Base-by-base conservation (phyloP, 306 rosid genomes). In the Malus orientalis region DNA sequence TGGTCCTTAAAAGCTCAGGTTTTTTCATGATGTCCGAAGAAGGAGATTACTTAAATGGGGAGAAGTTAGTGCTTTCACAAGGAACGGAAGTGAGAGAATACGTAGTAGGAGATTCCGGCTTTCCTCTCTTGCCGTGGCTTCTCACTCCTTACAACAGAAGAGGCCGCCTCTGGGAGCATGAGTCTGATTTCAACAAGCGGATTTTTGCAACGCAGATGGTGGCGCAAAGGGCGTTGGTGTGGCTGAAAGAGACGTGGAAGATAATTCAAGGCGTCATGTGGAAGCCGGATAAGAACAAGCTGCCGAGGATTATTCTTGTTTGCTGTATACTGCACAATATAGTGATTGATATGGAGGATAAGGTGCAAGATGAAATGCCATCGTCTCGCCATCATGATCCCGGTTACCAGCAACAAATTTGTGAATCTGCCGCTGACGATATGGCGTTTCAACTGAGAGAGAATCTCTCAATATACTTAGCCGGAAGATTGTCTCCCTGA, bases 301-400 rank as follows among this genome's bases (percentile, higher is more conserved):
- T 93, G 69, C 98, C 98, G 16, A 87, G 97, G 84, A 88, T 91
- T 61, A 80, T 93, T 57, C 91, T 88, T 60, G 97, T 88, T 69
- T 93, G 97, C 79, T 93, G 98, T 78, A 79, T 93, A 62, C 91
- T 93, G 14, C 98, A 93, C 80, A 93, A 93, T 55, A 91, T 93
- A 66, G 84, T 87, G 22, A 90, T 93, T 25, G 97, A 91, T 76
- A 80, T 89, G 93, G 87, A 88, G 74, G 98, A 93, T 79, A 90
- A 79, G 61, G 85, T 86, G 53, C 86, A 77, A 65, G 79, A 87
- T 55, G 79, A 83, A 40, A 59, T 84, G 81, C 81, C 93, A 4
- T 73, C 85, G 65, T 70, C 87, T 51, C 76, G 81, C 79, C 88
- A 84, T 72, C 98, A 93, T 69, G 97, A 93, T 80, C 73, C 84